phyloP scores from a whole-genome alignment of 768 basidiomycete genomes.

The Suillus hirtellus region DNA sequence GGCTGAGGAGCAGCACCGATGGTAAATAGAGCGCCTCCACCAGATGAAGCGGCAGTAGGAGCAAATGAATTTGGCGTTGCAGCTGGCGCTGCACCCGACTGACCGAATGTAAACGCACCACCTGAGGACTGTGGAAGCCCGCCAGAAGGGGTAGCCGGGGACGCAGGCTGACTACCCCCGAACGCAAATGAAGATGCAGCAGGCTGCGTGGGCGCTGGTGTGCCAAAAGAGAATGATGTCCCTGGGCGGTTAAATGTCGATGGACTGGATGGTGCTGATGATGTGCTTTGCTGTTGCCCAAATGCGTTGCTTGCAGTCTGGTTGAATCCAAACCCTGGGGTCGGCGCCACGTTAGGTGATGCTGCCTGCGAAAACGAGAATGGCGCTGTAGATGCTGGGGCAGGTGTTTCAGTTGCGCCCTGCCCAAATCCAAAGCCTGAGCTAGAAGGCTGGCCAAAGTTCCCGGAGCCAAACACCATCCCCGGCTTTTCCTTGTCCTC shows the following conservation, averaged over 20 bases:
- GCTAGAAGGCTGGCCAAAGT: conserved; percentile 46
- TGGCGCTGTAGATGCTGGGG: conserved; percentile 40
- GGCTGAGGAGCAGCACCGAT: conserved; percentile 53
- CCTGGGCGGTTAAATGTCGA: conserved; percentile 53
- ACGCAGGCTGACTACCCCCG: conserved; percentile 57
- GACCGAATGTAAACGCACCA: conserved; percentile 41
- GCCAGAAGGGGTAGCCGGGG: conserved; percentile 46
- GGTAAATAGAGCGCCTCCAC: conserved; percentile 48
- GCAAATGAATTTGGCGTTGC: conserved; percentile 48
- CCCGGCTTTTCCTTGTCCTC: conserved; percentile 48
- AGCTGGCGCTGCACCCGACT: conserved; percentile 36
- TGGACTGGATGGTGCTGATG: conserved; percentile 58
- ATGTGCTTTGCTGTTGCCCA: conserved; percentile 35
- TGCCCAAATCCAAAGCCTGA: conserved; percentile 51
- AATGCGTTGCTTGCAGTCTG: conserved; percentile 42
- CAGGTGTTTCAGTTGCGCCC: conserved; percentile 39
- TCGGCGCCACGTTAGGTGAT: conserved; percentile 36
- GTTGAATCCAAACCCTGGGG: conserved; percentile 49
- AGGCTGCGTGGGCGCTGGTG: conserved; percentile 38
- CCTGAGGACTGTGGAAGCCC: conserved; percentile 35
- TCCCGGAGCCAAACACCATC: conserved; percentile 37
- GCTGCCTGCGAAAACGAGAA: conserved; percentile 50
- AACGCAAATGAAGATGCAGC: conserved; percentile 46
- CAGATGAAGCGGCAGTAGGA: conserved; percentile 34
- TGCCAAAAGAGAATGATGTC: conserved; percentile 48